Evolutionary conservation across 179 eudicot species (phyloP).

Genomic region (Beta macrorhiza): DNA sequence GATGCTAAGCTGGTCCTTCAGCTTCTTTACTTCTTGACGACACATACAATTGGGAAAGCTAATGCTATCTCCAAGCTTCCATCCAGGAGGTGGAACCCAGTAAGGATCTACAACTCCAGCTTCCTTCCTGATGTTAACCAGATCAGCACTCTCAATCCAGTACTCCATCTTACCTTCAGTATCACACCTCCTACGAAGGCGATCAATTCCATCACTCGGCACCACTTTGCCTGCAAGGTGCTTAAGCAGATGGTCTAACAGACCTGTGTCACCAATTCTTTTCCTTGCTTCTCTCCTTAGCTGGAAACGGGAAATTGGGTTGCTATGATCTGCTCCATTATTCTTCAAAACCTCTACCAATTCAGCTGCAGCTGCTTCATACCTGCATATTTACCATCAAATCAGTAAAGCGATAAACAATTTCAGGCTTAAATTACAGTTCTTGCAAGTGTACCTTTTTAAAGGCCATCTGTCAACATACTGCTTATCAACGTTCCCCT

Average conservation of each 20-base stretch:
- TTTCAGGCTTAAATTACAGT: neutral
- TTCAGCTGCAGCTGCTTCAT: constrained; percentile 52
- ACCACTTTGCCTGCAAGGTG: constrained; percentile 79
- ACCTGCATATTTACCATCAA: constrained; percentile 46
- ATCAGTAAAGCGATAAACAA: constrained; percentile 10
- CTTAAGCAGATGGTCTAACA: constrained; percentile 85
- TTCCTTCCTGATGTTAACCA: constrained; percentile 60
- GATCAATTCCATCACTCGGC: constrained; percentile 52
- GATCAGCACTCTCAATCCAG: constrained; percentile 85
- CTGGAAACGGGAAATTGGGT: constrained; percentile 54
- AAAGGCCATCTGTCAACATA: constrained; percentile 60
- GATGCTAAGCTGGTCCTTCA: constrained; percentile 48
- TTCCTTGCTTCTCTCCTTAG: constrained; percentile 77
- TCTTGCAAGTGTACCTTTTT: constrained; percentile 43
- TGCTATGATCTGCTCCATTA: constrained; percentile 47
- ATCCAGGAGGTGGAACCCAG: constrained; percentile 93
- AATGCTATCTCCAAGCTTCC: constrained; percentile 75
- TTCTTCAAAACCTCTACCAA: constrained; percentile 66
- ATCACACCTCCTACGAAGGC: constrained; percentile 74
- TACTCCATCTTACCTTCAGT: constrained; percentile 80
- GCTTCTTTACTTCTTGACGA: constrained; percentile 41
- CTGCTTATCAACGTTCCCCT: constrained; percentile 27
- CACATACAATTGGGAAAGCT: constrained; percentile 36
- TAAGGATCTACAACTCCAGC: constrained; percentile 81
- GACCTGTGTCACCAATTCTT: constrained; percentile 85